A percentile compares a stretch with the other conserved stretches of the same genome.
phyloP scores from a whole-genome alignment of 331 rosid species.

The Rhamnella rubrinervis region DNA sequence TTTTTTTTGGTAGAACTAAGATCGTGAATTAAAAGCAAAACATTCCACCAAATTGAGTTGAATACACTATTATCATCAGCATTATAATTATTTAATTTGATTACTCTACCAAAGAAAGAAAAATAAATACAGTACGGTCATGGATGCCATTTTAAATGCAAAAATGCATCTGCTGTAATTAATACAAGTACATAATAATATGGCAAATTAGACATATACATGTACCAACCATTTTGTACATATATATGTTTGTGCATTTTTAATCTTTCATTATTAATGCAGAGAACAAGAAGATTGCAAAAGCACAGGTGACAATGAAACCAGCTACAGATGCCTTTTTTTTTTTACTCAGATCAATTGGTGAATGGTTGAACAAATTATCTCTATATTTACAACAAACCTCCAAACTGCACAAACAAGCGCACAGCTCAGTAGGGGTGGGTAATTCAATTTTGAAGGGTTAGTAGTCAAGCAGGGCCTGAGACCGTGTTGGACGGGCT shows the following conservation, averaged over 20 bases:
- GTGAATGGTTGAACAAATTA: constrained; percentile 47
- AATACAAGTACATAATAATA: not conserved
- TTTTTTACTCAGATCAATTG: constrained; percentile 56
- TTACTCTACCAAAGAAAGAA: too few relatives aligned
- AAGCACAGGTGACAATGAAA: constrained; percentile 30
- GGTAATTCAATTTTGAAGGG: constrained; percentile 42
- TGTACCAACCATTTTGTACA: not conserved
- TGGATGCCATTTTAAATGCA: too few relatives aligned
- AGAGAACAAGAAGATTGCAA: constrained; percentile 3
- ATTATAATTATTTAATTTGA: too few relatives aligned
- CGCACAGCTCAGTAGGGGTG: constrained; percentile 41
- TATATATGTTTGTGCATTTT: not conserved
- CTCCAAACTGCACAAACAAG: constrained; percentile 41
- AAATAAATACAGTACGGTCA: too few relatives aligned
- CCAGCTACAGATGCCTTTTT: constrained; percentile 50
- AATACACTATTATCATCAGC: too few relatives aligned
- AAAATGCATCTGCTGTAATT: constrained; percentile 6
- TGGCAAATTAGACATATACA: constrained; percentile 1
- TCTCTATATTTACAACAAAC: constrained; percentile 81
- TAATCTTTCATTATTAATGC: not conserved
- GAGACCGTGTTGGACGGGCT: constrained; percentile 30
- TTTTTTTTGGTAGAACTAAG: too few relatives aligned
- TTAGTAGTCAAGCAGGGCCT: constrained; percentile 62
- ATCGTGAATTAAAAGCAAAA: too few relatives aligned
- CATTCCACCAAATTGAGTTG: too few relatives aligned